Percentiles rank a stretch among this genome's conserved stretches.
These are phyloP conservation scores for Hypoxylon trugodes DNA, from an alignment of 495 filamentous ascomycete genomes.

Conservation along the genomic window DNA sequence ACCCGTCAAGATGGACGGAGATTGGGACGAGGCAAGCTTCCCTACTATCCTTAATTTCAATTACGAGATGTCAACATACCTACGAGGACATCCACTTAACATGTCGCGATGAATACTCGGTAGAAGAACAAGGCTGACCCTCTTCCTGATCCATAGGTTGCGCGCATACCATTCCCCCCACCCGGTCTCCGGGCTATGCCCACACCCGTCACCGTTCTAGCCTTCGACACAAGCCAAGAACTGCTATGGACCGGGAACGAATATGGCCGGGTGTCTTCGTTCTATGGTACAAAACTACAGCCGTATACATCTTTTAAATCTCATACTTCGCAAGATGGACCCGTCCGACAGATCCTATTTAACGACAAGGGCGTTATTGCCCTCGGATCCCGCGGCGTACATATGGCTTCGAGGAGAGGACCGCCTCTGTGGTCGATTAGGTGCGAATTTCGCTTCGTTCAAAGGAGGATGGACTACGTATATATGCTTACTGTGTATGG, in stretches of 20 bases:
- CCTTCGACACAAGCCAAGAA: slow-evolving; percentile 88
- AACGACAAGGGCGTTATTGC: slow-evolving; percentile 86
- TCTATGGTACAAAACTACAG: slow-evolving; percentile 81
- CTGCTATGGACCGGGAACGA: slow-evolving; percentile 92
- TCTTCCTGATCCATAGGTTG: slow-evolving; percentile 60
- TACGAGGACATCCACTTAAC: background rate
- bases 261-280: slow-evolving; percentile 84
- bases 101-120: background rate
- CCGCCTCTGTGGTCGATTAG: slow-evolving; percentile 85
- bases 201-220: slow-evolving; percentile 74
- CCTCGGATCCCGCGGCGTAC: slow-evolving; percentile 78
- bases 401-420: slow-evolving; percentile 84
- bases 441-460: slow-evolving; percentile 47
- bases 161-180: slow-evolving; percentile 73
- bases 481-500: slow-evolving; percentile 14
- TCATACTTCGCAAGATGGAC: slow-evolving; percentile 71
- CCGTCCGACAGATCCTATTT: slow-evolving; percentile 81
- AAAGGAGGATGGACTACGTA: background rate
- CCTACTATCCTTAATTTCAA: slow-evolving; percentile 2
- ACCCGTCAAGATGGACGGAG: slow-evolving; percentile 59
- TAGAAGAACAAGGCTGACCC: slow-evolving; percentile 13
- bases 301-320: slow-evolving; percentile 75
- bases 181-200: slow-evolving; percentile 68
- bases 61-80: background rate
- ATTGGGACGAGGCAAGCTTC: slow-evolving; percentile 70